Base-by-base conservation (phyloP, 129 eudicot species). In the Arctium lappa region DNA sequence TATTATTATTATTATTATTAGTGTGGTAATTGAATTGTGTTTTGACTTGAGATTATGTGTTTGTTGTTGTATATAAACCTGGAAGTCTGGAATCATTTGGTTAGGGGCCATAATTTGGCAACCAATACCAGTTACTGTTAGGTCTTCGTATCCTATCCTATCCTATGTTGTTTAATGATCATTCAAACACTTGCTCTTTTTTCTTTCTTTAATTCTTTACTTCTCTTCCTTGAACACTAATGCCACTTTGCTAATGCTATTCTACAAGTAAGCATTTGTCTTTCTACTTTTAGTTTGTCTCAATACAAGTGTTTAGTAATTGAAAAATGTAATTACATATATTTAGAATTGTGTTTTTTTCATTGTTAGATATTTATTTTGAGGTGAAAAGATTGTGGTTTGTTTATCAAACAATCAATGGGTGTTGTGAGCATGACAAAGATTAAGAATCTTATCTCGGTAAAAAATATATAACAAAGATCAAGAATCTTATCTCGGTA, bases 61-160 rank as follows among this genome's bases (percentile, higher is more conserved):
- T 84, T 73, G 77, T 73, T 78, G 87, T 75, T 84, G 87, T 84
- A 84, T 78, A 84, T 84, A 84, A 62, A 60, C 78, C 78, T 60
- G 36, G 76, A 75, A 42, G 81, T 44, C 53, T 31, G 66, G 85
- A 69, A 31, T 84, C 22, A 44, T 73, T 72, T 77, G 82, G 78
- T 50, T 83, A 83, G 73, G 42, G 42, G 72, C 82, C 75, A 6
- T 82, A 75, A 68, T 69, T 68, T 69, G 82, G 82, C 78, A 50
- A 9, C 69, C 82, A 77, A 76, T 83, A 77, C 72, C 71, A 32
- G 11, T 77, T 83, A 83, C 71, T 69, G 31, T 56, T 56, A 56
- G 65, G 62, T 77, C 27, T 22, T 22, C 27, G 27, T 22, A 22
- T 22, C 66, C 48, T 46, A 22, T 22, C 66, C 48, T 46, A 37